Percentiles rank a stretch among this genome's conserved stretches.
phyloP scores from a whole-genome alignment of 345 rosid species.

The Salix dunnii region DNA sequence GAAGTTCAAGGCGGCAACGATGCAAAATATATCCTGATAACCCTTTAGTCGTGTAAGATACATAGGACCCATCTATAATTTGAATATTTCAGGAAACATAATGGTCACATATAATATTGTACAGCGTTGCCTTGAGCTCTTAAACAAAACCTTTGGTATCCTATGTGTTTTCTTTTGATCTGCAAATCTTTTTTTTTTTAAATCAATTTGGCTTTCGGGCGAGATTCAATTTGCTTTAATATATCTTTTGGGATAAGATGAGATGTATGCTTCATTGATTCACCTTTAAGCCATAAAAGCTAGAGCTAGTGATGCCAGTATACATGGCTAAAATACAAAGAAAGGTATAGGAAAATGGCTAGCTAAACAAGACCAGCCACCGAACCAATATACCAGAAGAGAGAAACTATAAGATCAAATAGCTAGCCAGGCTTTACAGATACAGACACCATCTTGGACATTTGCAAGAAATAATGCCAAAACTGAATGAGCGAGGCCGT shows the following conservation, averaged over 20 bases:
- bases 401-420: too few species aligned
- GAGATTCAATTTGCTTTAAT: conserved; percentile 43
- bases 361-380: background rate
- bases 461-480: background rate
- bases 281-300: conserved; percentile 27
- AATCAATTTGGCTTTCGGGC: conserved; percentile 36
- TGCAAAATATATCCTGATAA: conserved; percentile 10
- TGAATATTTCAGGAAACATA: background rate
- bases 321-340: background rate
- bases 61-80: conserved; percentile 21
- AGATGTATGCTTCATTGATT: conserved; percentile 40
- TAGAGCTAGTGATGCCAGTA: background rate
- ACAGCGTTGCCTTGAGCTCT: background rate
- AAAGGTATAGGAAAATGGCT: background rate
- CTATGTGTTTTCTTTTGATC: conserved; percentile 36
- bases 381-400: too few species aligned
- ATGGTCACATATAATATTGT: background rate
- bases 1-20: conserved; percentile 19
- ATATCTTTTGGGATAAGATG: conserved; percentile 45
- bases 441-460: background rate
- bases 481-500: background rate
- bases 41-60: background rate
- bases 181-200: conserved; percentile 19
- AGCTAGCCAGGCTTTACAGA: too few species aligned
- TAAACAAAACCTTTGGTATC: conserved; percentile 38